Percentiles rank a stretch among this genome's conserved stretches.
Evolutionary conservation across 106 monocot species (phyloP).

Genomic region (Triglochin maritima): DNA sequence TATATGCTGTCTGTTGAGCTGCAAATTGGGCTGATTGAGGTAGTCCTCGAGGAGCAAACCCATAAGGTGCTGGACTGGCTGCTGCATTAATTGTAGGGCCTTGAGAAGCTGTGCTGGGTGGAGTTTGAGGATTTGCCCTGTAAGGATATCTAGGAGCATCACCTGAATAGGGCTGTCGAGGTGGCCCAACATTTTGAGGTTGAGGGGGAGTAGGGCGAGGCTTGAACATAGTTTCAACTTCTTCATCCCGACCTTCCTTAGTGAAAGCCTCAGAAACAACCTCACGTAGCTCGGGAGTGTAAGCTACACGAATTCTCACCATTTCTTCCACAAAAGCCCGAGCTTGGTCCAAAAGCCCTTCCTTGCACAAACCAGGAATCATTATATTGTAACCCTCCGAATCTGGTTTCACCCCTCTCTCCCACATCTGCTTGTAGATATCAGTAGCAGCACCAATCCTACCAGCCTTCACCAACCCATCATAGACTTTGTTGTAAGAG

Average conservation of each 20-base stretch:
- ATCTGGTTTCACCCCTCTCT: constrained; percentile 42
- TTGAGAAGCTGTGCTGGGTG: neutral
- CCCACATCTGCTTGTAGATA: constrained; percentile 52
- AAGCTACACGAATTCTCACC: constrained; percentile 25
- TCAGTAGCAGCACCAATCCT: constrained; percentile 33
- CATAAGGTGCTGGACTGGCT: constrained; percentile 4
- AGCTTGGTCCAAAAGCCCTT: constrained; percentile 42
- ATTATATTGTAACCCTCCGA: constrained; percentile 35
- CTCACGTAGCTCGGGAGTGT: constrained; percentile 26
- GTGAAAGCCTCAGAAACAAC: constrained; percentile 30
- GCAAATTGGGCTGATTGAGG: neutral
- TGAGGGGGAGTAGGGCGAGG: constrained; percentile 6
- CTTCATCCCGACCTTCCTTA: constrained; percentile 41
- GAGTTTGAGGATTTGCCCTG: neutral
- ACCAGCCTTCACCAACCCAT: constrained; percentile 63
- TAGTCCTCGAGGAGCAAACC: neutral
- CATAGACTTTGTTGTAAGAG: constrained; percentile 58
- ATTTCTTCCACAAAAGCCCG: constrained; percentile 47
- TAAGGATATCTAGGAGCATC: neutral
- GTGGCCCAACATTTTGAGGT: neutral
- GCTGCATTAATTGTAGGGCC: neutral
- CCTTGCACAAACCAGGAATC: constrained; percentile 43
- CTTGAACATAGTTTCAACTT: constrained; percentile 30
- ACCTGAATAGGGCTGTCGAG: neutral
- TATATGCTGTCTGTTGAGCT: neutral